Base-by-base conservation (phyloP, 345 rosid genomes). In the Pelargonium nanum region DNA sequence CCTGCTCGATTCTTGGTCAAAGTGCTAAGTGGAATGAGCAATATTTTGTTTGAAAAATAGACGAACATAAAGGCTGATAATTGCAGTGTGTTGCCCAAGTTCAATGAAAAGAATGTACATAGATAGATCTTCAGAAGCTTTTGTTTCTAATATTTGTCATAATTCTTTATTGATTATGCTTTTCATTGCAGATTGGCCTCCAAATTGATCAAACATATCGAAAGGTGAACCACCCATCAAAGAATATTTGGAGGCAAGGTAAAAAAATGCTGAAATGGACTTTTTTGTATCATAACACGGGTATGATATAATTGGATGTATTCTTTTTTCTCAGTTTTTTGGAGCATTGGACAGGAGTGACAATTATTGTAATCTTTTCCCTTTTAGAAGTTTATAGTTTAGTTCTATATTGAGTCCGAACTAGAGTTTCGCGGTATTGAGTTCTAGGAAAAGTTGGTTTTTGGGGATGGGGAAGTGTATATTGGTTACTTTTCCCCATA, bases 271-370 rank as follows among this genome's bases (percentile, higher is more conserved):
- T 45, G 55, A 69, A 68, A 58, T 40, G 71, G 65, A 75, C 65
- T 66, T n/a, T n/a, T n/a, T 66, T 80, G 85, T 80, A 75, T 75
- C 63, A 73, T 77, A 68, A 69, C 59, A 65, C 48, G 69, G 81
- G 67, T 66, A 68, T 59, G 54, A 55, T 72, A 65, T 68, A 62
- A 48, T 57, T 68, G 30, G 30, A 30, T 30, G 23, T 16, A 24
- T 60, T 65, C 22, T 58, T 24, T 62, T 67, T 28, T 53, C 58
- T 57, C 19, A 50, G 61, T 51, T 68, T 53, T 60, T 64, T 68
- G 69, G 67, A 60, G 63, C 72, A 26, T 68, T 69, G 74, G 74
- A 57, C 10, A 15, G 0, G 48, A 40, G 48, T 40, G 13, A 34
- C 45, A 34, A 34, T 34, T 40, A 40, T 40, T 40, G 48, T 40